phyloP scores from a whole-genome alignment of 805 yeast species.

The Metschnikowia baotianmanensis region DNA sequence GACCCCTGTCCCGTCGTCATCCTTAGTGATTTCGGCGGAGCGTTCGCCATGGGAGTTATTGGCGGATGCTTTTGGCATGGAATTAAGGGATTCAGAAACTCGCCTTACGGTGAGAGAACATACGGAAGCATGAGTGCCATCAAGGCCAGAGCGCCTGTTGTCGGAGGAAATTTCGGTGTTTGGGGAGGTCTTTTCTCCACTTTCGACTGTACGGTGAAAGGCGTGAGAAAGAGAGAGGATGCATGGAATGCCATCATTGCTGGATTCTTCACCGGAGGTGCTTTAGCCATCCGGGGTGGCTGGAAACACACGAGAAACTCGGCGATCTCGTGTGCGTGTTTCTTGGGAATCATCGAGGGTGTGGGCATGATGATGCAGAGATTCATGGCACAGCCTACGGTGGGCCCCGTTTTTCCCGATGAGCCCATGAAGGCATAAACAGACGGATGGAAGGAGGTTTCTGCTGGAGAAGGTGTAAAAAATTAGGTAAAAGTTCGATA shows the following conservation, averaged over 20 bases:
- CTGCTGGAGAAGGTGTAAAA: conserved; percentile 7
- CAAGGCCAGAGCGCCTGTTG: conserved; percentile 95
- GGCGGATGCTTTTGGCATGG: conserved; percentile 99
- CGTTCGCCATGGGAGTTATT: conserved; percentile 97
- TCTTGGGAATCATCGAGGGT: conserved; percentile 96
- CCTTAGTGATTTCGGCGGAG: conserved; percentile 97
- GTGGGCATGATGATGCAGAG: conserved; percentile 95
- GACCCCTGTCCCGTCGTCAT: conserved; percentile 99
- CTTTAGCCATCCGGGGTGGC: conserved; percentile 97
- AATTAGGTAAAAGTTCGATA: not conserved
- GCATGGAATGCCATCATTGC: conserved; percentile 98
- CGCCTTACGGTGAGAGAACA: conserved; percentile 95
- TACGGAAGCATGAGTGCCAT: conserved; percentile 86
- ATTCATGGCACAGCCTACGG: conserved; percentile 71
- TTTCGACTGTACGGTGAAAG: conserved; percentile 93
- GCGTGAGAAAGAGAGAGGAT: conserved; percentile 95
- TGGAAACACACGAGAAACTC: conserved; percentile 95
- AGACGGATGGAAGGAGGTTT: not conserved
- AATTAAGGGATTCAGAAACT: conserved; percentile 96
- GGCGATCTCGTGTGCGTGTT: conserved; percentile 96
- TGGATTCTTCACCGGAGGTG: conserved; percentile 97
- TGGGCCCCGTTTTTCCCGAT: conserved; percentile 47
- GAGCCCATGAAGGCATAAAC: conserved; percentile 39
- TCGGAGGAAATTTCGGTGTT: conserved; percentile 98
- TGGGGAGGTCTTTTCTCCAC: conserved; percentile 99